Conservation (phyloP, 1,139 yeast species). For the Yarrowia galli region DNA sequence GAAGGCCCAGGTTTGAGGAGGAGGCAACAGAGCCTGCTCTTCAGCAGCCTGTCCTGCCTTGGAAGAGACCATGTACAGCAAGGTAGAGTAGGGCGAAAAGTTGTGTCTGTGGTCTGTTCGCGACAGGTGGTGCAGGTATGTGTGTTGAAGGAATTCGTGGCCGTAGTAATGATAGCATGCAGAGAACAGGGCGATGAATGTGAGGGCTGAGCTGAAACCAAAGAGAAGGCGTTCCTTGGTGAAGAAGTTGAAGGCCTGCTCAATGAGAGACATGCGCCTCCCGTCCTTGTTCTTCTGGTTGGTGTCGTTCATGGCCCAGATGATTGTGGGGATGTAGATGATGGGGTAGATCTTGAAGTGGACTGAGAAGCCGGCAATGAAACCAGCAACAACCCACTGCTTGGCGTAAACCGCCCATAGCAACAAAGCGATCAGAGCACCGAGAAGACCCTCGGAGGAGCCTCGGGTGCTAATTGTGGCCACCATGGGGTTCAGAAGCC, state of each 20-base stretch:
- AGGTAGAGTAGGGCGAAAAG: slow-evolving; percentile 83
- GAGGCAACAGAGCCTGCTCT: slow-evolving; percentile 40
- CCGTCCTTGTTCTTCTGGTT: slow-evolving; percentile 35
- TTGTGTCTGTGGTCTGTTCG: slow-evolving; percentile 94
- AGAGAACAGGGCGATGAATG: slow-evolving; percentile 59
- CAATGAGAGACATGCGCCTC: slow-evolving; percentile 41
- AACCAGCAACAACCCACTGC: slow-evolving; percentile 60
- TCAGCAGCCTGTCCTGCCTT: slow-evolving; percentile 44
- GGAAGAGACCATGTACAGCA: slow-evolving; percentile 62
- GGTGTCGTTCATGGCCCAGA: slow-evolving; percentile 50
- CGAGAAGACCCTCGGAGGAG: slow-evolving; percentile 86
- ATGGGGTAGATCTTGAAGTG: slow-evolving; percentile 94
- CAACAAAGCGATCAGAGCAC: slow-evolving; percentile 73
- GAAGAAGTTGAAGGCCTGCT: slow-evolving; percentile 48
- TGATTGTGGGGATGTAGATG: slow-evolving; percentile 71
- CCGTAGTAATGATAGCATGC: slow-evolving; percentile 76
- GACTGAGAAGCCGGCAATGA: slow-evolving; percentile 73
- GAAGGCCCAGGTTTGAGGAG: slow-evolving; percentile 61
- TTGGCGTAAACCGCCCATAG: slow-evolving; percentile 57
- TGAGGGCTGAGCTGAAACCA: slow-evolving; percentile 52
- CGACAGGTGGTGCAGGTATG: slow-evolving; percentile 82
- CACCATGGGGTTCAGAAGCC: slow-evolving; percentile 96
- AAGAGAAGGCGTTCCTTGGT: slow-evolving; percentile 60
- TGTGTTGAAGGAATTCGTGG: slow-evolving; percentile 73
- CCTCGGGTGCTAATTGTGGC: slow-evolving; percentile 93